Percentiles rank a stretch among this genome's conserved stretches.
Evolutionary conservation across 306 rosid genomes (phyloP).

Genomic region (Vachellia pachyceras): DNA sequence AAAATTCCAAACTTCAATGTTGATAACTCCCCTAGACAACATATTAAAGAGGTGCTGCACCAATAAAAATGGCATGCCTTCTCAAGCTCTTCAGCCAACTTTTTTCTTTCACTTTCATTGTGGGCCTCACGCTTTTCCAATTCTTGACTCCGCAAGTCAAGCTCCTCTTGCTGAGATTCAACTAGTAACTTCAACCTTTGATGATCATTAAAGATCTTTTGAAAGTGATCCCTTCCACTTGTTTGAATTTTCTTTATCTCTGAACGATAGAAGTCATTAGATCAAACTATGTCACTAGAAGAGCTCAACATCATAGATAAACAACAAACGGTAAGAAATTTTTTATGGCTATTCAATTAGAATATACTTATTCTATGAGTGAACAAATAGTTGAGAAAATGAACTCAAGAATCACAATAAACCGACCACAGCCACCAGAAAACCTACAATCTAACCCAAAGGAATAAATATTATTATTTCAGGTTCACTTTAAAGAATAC

Average conservation of each 20-base stretch:
- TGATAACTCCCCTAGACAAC: constrained; percentile 19
- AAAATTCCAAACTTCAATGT: constrained; percentile 23
- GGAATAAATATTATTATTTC: constrained; percentile 11
- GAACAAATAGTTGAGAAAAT: constrained; percentile 33
- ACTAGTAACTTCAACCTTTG: constrained; percentile 78
- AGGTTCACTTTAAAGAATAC: constrained; percentile 47
- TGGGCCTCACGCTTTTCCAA: constrained; percentile 88
- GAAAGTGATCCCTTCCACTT: constrained; percentile 87
- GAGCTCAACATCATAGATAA: constrained; percentile 27
- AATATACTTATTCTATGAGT: constrained; percentile 23
- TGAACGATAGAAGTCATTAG: constrained; percentile 45
- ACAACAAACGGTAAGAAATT: constrained; percentile 27
- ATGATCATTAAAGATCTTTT: constrained; percentile 79
- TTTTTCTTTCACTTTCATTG: constrained; percentile 81
- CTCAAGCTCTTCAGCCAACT: constrained; percentile 78
- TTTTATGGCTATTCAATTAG: constrained; percentile 35
- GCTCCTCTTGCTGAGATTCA: constrained; percentile 80
- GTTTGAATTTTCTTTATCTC: constrained; percentile 80
- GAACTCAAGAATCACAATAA: constrained; percentile 16
- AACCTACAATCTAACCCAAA: constrained; percentile 5
- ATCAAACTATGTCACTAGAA: constrained; percentile 34
- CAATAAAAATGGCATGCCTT: constrained; percentile 58
- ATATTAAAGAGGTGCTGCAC: constrained; percentile 44
- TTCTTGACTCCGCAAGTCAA: constrained; percentile 71
- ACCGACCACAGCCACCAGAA: constrained; percentile 14